Base-by-base conservation (phyloP, 805 yeast genomes). In the Yarrowia sp. region DNA sequence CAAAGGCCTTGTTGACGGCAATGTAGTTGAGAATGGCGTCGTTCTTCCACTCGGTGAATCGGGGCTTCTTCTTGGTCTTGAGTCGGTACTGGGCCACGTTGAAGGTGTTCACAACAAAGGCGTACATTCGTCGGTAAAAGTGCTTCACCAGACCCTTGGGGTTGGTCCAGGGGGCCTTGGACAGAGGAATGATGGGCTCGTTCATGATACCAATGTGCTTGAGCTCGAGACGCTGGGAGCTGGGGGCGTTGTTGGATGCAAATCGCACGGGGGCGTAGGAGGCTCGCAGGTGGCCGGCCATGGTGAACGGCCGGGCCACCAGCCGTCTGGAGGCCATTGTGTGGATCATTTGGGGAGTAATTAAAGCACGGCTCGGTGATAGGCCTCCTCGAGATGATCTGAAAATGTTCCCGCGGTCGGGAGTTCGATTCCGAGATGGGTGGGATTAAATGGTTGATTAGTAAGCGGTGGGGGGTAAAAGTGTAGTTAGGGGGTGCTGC, bases 1-100 rank as follows among this genome's bases (percentile, higher is more conserved):
- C 94, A 80, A 93, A 93, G 2, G 92, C 87, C 73, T 87, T 86
- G 78, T 93, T 92, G n/a, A 91, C 88, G 68, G 85, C 85, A 36
- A 89, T 89, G 76, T 87, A 92, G 63, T 81, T 81, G 72, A 91
- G 91, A 72, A 93, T 86, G 9, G 96, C 96, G 38, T 83, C 83
- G 77, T 92, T 94, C 76, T 90, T 91, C 97, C 97, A 93, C 69
- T 87, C 84, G 20, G 86, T 75, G 71, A 88, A 89, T 50, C 86
- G 79, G 39, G 93, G 91, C 76, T 86, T 89, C 68, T 84, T 75
- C 44, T 86, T 85, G 34, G 92, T 87, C 76, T 89, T 90, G 75
- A 86, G 83, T 44, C 91, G 88, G 73, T 87, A 86, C 60, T 86
- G 76, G 9, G 88, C 92, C 50, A 89, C 71, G 49, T 64, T 49